These are phyloP conservation scores for Perkinsus olseni DNA, from an alignment of 169 alveolate species.

Conservation along the genomic window DNA sequence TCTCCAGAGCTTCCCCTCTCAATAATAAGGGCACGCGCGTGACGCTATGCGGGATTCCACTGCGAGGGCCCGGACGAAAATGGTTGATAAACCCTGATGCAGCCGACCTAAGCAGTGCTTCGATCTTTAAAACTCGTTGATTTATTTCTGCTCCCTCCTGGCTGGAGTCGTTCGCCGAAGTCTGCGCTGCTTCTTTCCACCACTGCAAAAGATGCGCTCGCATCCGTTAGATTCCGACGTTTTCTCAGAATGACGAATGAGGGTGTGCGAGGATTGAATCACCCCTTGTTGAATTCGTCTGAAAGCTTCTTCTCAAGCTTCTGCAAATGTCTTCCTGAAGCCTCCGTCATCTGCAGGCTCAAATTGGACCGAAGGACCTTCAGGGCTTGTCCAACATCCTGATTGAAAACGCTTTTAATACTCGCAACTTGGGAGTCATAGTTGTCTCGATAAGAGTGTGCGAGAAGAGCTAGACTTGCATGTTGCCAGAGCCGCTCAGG, in stretches of 20 bases:
- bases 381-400: not conserved
- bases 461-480: too few relatives aligned
- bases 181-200: not conserved
- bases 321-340: not conserved
- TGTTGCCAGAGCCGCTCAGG: too few relatives aligned
- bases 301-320: not conserved
- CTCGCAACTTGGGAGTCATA: too few relatives aligned
- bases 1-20: too few relatives aligned
- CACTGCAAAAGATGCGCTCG: not conserved
- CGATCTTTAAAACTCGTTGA: not conserved
- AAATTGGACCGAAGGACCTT: not conserved
- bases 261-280: not conserved
- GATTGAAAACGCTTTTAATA: not conserved
- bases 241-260: not conserved
- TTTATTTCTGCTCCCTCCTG: not conserved
- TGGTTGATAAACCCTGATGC: too few relatives aligned
- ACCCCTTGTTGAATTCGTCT: not conserved
- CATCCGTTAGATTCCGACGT: not conserved
- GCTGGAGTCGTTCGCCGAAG: not conserved
- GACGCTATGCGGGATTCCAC: not conserved
- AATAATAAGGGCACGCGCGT: too few relatives aligned
- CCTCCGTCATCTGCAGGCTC: not conserved
- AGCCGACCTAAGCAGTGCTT: not conserved
- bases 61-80: not conserved
- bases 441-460: not conserved